Base-by-base conservation (phyloP, 1,284 basidiomycete species). In the Phellopilus nigrolimitatus region DNA sequence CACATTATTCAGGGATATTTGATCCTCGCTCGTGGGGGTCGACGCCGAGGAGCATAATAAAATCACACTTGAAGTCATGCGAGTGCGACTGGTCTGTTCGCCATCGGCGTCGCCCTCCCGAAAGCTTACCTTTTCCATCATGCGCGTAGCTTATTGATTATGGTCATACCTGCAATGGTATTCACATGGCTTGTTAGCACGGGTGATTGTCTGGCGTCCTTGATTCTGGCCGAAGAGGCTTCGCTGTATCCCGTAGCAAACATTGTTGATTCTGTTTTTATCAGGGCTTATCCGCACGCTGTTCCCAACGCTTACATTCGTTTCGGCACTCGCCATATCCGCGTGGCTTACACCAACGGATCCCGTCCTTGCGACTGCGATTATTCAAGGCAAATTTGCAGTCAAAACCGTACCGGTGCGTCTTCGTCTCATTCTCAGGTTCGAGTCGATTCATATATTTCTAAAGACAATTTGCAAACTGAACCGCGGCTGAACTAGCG, bases 281-380 rank as follows among this genome's bases (percentile, higher is more conserved):
- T 43, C 59, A 79, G 79, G 67, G 0, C 62, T 91, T 44, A 75
- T 93, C 41, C 78, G 74, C 60, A 75, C 64, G 1, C 65, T 95
- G 12, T 86, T 95, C 57, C 88, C 88, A 0, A 67, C 67, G 0
- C 70, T 94, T 42, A 73, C 74, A 49, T 87, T 80, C 62, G 71
- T 90, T 9, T 87, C 88, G 0, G 79, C 82, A n/a, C 76, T 97
- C 9, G 88, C 84, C 37, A 83, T 97, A 48, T 87, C 93, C 1
- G 91, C 95, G 0, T 93, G 89, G 58, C 76, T 97, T 22, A 97
- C 94, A 0, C 95, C 95, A 0, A 97, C 94, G 2, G 95, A 98
- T 69, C 95, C 95, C 0, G 84, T 88, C 49, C 83, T 86, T 38
- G 49, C 54, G 15, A 30, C 50, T 4, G 46, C 45, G 6, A 56